Base-by-base conservation (phyloP, 176 grass and related monocot species). In the Carex myosuroides region DNA sequence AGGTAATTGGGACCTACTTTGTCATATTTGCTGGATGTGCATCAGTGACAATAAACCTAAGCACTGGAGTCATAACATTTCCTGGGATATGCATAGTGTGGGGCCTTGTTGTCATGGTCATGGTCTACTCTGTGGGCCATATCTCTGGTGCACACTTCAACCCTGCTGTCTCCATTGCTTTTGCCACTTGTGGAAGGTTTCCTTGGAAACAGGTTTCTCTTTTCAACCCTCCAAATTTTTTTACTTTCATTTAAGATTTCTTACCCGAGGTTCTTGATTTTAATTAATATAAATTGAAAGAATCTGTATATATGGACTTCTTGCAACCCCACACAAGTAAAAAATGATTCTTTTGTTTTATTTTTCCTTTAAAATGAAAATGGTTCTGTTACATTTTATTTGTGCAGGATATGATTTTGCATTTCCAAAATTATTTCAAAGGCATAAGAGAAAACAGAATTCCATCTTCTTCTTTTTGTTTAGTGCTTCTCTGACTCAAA, bases 141-240 rank as follows among this genome's bases (percentile, higher is more conserved):
- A 90, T 93, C 83, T 98, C 93, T 80, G 89, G 96, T 12, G 96
- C 88, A 0, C 91, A 95, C 85, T 86, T 95, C 84, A 98, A 98
- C 84, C 96, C 96, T 2, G 91, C 93, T 58, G 93, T 98, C 79
- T 89, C 93, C 88, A 13, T 98, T 77, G 89, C 96, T 55, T 95
- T 98, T 26, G 96, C 96, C 59, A 82, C 89, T 11, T 93, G 91
- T 1, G 58, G 88, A 3, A 92, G 93, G 70, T 90, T 95, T 74
- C 93, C 91, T 12, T 98, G 96, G 96, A 92, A 93, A 83, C 89
- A 93, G 94, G 94, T 92, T 29, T 33, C 1, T 68, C 3, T 24
- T 50, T 44, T 22, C 55, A 12, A 53, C 29, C 16, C 56, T 16
- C 18, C 2, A 42, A n/a, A 32, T 48, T 83, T 50, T 83, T 53